Base-by-base conservation (phyloP, 768 basidiomycete species). In the Mycena vitilis region DNA sequence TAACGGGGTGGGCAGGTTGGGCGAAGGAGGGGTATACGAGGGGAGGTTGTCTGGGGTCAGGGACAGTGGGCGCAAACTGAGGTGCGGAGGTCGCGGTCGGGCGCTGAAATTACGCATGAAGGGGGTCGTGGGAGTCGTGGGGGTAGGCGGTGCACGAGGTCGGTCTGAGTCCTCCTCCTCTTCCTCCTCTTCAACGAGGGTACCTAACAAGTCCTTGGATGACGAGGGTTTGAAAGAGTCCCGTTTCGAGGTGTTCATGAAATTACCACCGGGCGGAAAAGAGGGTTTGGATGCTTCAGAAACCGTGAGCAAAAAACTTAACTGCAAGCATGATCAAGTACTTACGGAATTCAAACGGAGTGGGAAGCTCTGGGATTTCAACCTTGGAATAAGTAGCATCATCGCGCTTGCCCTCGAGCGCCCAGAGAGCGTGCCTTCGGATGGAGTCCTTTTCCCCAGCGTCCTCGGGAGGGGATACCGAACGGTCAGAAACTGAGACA, bases 121-220 rank as follows among this genome's bases (percentile, higher is more conserved):
- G 49, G 78, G 71, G 42, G 78, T 72, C 36, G 75, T 76, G n/a
- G 80, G 77, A n/a, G 78, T 75, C 45, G 75, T 66, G 18, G 76
- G 70, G 22, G 78, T 74, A 57, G 78, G 74, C 18, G 76, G 74
- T 25, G 79, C 75, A 49, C 76, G 73, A 36, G 75, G 59, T 58
- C 75, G 65, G 34, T 84, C 78, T 18, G 83, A 82, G 4, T 92
- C 91, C 30, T 95, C 94, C 48, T 95, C 95, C 57, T 96, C 94
- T 60, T 95, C 94, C 63, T 95, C 93, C 74, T 94, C 95, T 74
- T 95, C 94, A 38, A 95, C 81, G 36, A 95, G 83, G 20, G 94
- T 95, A 66, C 88, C 87, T 13, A 95, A 84, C 72, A 91, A 87
- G 76, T 95, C 94, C 76, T 93, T 94, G 59, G 89, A 84, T 13